Percentiles rank a stretch among this genome's conserved stretches.
Conservation (phyloP, 495 filamentous ascomycete species). For the Penicillium simplicissimum region DNA sequence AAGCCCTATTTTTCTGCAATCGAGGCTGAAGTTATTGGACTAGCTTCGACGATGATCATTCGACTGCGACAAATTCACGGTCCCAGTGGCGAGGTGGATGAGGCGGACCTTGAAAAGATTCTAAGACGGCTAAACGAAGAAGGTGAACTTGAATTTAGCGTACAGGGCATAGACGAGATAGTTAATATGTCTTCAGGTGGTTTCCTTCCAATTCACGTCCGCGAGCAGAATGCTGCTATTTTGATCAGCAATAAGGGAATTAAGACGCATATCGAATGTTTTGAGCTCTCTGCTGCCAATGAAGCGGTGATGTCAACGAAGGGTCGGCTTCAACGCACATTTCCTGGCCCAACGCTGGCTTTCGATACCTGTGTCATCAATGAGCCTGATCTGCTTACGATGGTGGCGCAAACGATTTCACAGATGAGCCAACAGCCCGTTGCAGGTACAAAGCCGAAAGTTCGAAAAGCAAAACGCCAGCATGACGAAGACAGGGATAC, state of each 20-base stretch:
- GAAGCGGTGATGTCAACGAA: conserved; percentile 43
- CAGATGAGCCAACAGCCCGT: conserved; percentile 43
- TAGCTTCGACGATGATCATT: conserved; percentile 20
- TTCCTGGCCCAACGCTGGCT: conserved; percentile 52
- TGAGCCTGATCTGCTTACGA: conserved; percentile 35
- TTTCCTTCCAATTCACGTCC: conserved; percentile 46
- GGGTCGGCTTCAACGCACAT: conserved; percentile 54
- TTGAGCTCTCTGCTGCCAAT: conserved; percentile 57
- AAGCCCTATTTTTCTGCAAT: conserved; percentile 10
- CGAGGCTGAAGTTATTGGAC: conserved; percentile 2
- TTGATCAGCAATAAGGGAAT: conserved; percentile 39
- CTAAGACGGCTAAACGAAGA: conserved; percentile 11
- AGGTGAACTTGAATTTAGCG: conserved; percentile 7
- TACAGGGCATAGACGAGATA: not conserved
- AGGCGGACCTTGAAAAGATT: conserved; percentile 11
- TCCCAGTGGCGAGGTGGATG: conserved; percentile 15
- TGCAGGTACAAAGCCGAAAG: conserved; percentile 37
- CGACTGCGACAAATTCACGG: conserved; percentile 20
- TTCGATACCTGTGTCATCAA: conserved; percentile 35
- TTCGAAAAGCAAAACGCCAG: conserved; percentile 38
- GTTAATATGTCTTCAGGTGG: conserved; percentile 18
- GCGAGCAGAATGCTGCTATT: conserved; percentile 61
- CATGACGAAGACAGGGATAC: conserved; percentile 56
- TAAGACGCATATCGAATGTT: conserved; percentile 51
- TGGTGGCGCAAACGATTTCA: conserved; percentile 41